Conservation (phyloP, 2,329 filamentous ascomycete species). For the Stagonosporopsis cucurbitacearum region DNA sequence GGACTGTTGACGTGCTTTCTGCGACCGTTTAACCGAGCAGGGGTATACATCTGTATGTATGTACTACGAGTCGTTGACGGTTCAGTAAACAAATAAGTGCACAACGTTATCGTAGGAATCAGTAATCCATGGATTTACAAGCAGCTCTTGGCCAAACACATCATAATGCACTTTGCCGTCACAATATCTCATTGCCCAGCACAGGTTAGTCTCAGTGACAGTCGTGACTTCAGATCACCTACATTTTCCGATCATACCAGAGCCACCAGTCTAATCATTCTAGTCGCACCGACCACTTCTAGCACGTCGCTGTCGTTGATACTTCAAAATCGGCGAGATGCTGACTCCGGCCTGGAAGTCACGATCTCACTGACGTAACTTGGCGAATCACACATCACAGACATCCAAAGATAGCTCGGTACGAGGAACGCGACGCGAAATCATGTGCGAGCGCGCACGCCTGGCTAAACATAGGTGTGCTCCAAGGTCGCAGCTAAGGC, state of each 20-base stretch:
- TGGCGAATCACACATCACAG: background rate
- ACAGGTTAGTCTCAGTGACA: background rate
- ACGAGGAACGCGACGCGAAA: conserved; percentile 32
- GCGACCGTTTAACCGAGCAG: background rate
- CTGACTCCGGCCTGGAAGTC: conserved; percentile 6
- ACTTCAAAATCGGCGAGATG: conserved; percentile 5
- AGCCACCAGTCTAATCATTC: background rate
- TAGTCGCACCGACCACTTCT: too few relatives aligned
- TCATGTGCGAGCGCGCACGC: conserved; percentile 30
- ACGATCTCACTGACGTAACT: conserved; percentile 10
- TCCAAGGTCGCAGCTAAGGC: conserved; percentile 21
- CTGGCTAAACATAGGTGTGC: conserved; percentile 13
- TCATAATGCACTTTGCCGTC: too few relatives aligned
- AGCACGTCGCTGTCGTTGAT: background rate
- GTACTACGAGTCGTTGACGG: background rate
- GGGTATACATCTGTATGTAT: background rate
- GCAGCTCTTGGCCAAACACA: background rate
- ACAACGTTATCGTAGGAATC: background rate
- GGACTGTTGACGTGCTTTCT: background rate
- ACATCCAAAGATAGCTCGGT: conserved; percentile 13
- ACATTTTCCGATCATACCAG: background rate
- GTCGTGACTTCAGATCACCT: background rate
- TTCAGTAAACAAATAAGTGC: background rate
- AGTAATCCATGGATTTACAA: background rate
- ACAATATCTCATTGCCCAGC: background rate